Evolutionary conservation across 192 early-diverging fungal species (phyloP).

Genomic region (Coemansia sp.): DNA sequence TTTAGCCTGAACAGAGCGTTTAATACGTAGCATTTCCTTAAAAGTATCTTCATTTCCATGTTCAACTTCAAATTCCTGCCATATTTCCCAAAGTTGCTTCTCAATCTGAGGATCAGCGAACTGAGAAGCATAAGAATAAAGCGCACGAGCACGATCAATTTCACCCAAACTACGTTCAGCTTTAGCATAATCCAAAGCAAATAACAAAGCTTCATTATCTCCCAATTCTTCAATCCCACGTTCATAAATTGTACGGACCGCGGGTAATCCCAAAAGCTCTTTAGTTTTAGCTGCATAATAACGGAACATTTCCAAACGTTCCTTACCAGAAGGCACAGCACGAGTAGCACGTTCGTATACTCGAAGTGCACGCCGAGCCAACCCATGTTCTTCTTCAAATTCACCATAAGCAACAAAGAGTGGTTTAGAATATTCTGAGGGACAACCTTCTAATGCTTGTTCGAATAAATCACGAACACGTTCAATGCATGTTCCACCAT

Average conservation of each 20-base stretch:
- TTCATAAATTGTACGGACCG: conserved; percentile 89
- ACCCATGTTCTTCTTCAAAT: conserved; percentile 88
- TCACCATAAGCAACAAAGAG: conserved; percentile 89
- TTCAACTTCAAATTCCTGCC: conserved; percentile 97
- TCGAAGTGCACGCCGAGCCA: conserved; percentile 87
- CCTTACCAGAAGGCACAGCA: conserved; percentile 66
- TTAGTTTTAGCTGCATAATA: conserved; percentile 90
- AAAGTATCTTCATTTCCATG: conserved; percentile 98
- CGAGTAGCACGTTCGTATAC: conserved; percentile 91
- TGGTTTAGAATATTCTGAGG: conserved; percentile 79
- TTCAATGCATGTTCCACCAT: conserved; percentile 84
- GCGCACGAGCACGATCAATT: conserved; percentile 88
- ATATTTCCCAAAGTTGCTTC: conserved; percentile 78
- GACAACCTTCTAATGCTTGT: conserved; percentile 83
- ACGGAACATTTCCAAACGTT: conserved; percentile 79
- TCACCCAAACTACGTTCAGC: conserved; percentile 90
- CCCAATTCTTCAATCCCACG: conserved; percentile 84
- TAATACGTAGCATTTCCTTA: conserved; percentile 95
- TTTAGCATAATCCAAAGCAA: conserved; percentile 80
- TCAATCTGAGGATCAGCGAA: conserved; percentile 82
- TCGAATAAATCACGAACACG: conserved; percentile 94
- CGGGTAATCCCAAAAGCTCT: conserved; percentile 80
- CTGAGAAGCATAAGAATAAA: conserved; percentile 83
- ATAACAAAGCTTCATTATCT: conserved; percentile 73
- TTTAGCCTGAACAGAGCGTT: conserved; percentile 82